These are phyloP conservation scores for Talaromyces sp. DNA, from an alignment of 2,329 filamentous ascomycete species.

Conservation along the genomic window DNA sequence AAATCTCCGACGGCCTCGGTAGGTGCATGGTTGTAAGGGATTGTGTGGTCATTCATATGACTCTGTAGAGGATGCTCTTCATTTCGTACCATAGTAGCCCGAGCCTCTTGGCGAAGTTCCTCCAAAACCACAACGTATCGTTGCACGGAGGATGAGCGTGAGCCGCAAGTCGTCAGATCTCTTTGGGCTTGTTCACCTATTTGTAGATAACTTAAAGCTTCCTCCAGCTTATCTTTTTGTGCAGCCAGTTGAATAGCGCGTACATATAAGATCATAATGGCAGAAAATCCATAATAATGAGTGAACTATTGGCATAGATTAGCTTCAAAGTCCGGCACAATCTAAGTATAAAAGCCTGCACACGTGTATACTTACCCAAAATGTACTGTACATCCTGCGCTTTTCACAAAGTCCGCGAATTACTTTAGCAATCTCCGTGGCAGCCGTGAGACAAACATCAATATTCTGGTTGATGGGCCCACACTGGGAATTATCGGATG, in stretches of 20 bases:
- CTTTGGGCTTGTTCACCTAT: slow-evolving; percentile 31
- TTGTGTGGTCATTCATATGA: too few species aligned
- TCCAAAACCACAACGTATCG: slow-evolving; percentile 50
- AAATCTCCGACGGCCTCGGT: too few species aligned
- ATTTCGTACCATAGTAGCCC: too few species aligned
- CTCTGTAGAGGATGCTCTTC: too few species aligned
- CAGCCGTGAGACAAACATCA: slow-evolving; percentile 41
- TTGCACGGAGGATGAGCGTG: slow-evolving; percentile 43
- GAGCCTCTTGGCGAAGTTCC: slow-evolving; percentile 34
- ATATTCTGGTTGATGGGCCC: neutral
- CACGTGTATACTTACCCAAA: slow-evolving; percentile 40
- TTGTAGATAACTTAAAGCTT: slow-evolving; percentile 32
- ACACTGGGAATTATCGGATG: neutral
- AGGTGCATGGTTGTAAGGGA: too few species aligned
- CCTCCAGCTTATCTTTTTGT: too few species aligned
- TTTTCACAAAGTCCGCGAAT: slow-evolving; percentile 44
- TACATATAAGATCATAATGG: slow-evolving; percentile 50
- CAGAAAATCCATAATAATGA: slow-evolving; percentile 51
- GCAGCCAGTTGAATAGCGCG: slow-evolving; percentile 42
- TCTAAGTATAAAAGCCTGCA: too few species aligned
- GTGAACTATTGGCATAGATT: slow-evolving; percentile 29
- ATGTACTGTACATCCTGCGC: slow-evolving; percentile 43
- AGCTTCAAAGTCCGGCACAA: slow-evolving; percentile 25
- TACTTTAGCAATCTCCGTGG: slow-evolving; percentile 42
- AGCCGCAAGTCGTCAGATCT: slow-evolving; percentile 37